Evolutionary conservation across 2,329 filamentous ascomycete genomes (phyloP).

Genomic region (Xylariaceae sp.): DNA sequence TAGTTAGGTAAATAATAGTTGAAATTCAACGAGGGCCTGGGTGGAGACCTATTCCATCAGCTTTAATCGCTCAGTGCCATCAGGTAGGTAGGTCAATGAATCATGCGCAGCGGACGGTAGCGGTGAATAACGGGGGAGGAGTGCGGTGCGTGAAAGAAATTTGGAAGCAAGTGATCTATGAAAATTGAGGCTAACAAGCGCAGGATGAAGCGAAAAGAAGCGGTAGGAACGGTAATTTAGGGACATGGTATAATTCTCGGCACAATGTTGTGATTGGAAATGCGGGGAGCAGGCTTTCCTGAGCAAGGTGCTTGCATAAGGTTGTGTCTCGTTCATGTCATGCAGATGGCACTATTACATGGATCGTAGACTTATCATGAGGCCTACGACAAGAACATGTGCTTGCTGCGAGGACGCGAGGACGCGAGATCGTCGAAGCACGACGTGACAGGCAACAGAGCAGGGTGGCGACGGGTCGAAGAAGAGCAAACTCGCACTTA

Average conservation of each 20-base stretch:
- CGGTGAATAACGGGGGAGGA: not conserved
- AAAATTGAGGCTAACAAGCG: not conserved
- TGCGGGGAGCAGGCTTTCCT: constrained; percentile 16
- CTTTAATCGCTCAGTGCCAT: constrained; percentile 10
- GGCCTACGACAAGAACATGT: no score
- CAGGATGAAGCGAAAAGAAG: constrained; percentile 2
- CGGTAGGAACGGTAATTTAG: not conserved
- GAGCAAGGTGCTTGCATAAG: constrained; percentile 11
- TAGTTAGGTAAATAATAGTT: constrained; percentile 4
- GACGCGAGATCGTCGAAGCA: not conserved
- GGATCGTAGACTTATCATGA: not conserved
- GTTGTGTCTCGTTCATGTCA: constrained; percentile 4
- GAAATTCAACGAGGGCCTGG: constrained; percentile 24
- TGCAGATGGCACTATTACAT: not conserved
- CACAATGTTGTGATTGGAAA: constrained; percentile 3
- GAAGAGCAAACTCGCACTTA: not conserved
- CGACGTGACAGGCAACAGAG: not conserved
- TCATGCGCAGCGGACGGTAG: not conserved
- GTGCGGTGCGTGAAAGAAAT: not conserved
- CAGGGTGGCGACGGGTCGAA: not conserved
- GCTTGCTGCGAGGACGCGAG: no score
- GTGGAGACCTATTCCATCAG: constrained; percentile 19
- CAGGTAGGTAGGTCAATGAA: not conserved
- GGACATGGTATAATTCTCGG: not conserved
- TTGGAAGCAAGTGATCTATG: constrained; percentile 8